Percentiles rank a stretch among this genome's conserved stretches.
These are phyloP conservation scores for Plasmodium gaboni DNA, from an alignment of 169 alveolate species.

Conservation along the genomic window DNA sequence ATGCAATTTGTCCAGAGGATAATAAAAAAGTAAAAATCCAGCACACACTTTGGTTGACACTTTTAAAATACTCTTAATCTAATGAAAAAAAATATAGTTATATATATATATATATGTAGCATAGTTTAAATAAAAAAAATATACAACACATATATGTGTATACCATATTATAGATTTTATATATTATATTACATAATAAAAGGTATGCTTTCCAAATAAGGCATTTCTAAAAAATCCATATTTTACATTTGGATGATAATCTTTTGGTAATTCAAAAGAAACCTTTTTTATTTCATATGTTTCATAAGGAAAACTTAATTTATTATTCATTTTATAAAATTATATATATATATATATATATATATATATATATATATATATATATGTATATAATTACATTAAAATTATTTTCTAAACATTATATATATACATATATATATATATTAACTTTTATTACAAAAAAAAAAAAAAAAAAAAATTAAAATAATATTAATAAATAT, in stretches of 20 bases:
- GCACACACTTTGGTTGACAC: constrained; percentile 69
- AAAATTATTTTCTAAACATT: no score
- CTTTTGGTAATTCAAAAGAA: constrained; percentile 65
- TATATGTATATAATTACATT: constrained; percentile 1
- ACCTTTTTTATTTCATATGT: constrained; percentile 33
- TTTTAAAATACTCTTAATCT: constrained; percentile 49
- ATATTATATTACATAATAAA: constrained; percentile 52
- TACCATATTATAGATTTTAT: background rate
- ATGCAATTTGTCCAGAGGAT: constrained; percentile 73
- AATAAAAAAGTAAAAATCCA: constrained; percentile 76
- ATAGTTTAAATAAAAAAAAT: no score
- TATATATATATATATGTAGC: background rate
- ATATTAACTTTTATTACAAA: no score
- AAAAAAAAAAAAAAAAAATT: background rate
- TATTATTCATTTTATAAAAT: constrained; percentile 42
- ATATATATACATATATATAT: no score
- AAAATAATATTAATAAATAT: background rate
- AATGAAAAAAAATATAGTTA: constrained; percentile 24
- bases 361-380: constrained; percentile 6
- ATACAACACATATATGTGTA: background rate
- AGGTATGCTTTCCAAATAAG: constrained; percentile 49
- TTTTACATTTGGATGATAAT: constrained; percentile 73
- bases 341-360: background rate
- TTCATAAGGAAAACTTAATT: constrained; percentile 56
- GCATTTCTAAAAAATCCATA: constrained; percentile 72